Base-by-base conservation (phyloP, 2,329 filamentous ascomycete species). In the Grosmannia clavigera region DNA sequence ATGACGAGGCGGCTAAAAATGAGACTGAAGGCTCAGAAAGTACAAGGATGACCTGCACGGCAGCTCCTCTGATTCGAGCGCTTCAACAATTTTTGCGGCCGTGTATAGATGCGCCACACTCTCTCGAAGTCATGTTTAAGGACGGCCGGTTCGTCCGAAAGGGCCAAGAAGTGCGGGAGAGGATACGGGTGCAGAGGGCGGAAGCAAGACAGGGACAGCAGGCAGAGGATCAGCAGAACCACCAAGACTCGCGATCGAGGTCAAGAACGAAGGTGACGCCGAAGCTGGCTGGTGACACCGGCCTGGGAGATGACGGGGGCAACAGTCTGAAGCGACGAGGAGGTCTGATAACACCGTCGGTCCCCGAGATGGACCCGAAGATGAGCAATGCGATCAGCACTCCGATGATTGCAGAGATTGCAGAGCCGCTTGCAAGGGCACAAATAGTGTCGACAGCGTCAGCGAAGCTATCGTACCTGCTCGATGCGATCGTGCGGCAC, bases 391-490 rank as follows among this genome's bases (percentile, higher is more conserved):
- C 5, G 38, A 9, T 14, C 38, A 63, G 3, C 58, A 57, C 56
- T 58, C 60, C 46, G 68, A 64, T n/a, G 19, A 66, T 73, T 5
- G 73, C 75, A 1, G 72, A 77, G 19, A 66, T 73, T 5, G 73
- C 75, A 1, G 72, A 77, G 0, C 76, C 83, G 0, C 75, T 94
- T 19, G 75, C 78, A 11, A 70, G 76, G 40, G 82, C 87, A 0
- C 80, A 73, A 59, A 77, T 95, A 25, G 74, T 88, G n/a, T 90
- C 89, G 4, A 96, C 92, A 0, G 83, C 85, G 0, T 96, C 92
- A 0, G 84, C 88, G 0, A 97, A 97, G 71, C 77, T 96, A 3
- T 92, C 88, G 3, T 96, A 96, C 67, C 76, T 96, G 6, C 75
- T 96, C 22, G 86, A 91, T 59, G 79, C 82, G 38, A 84, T 96